These are phyloP conservation scores for Termitomyces sp. DNA, from an alignment of 768 basidiomycete species.

Conservation along the genomic window DNA sequence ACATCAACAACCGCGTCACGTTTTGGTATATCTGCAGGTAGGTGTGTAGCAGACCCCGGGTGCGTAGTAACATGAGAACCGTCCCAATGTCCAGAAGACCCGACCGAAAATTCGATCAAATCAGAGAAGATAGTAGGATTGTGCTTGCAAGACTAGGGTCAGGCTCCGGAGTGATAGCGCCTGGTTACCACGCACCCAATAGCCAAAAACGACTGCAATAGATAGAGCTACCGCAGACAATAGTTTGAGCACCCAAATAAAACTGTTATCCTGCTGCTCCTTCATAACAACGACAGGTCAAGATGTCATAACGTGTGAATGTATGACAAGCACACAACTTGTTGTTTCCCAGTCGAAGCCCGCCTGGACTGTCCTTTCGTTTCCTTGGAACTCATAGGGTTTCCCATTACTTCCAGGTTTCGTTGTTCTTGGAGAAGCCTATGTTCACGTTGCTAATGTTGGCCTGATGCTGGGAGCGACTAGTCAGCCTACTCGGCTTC, in stretches of 20 bases:
- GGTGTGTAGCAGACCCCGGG: constrained; percentile 17
- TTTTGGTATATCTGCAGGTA: constrained; percentile 52
- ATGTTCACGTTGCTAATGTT: not conserved
- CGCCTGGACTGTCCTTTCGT: constrained; percentile 5
- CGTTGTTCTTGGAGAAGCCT: not conserved
- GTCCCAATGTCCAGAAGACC: constrained; percentile 35
- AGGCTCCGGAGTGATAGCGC: not conserved
- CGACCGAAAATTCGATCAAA: constrained; percentile 32
- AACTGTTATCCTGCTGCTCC: not conserved
- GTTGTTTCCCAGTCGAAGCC: not conserved
- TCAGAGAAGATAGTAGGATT: constrained; percentile 16
- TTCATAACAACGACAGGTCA: not conserved
- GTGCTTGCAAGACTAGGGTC: not conserved
- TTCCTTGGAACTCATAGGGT: constrained; percentile 3
- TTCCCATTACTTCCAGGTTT: constrained; percentile 1
- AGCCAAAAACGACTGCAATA: constrained; percentile 5
- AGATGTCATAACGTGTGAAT: not conserved
- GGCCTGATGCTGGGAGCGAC: not conserved
- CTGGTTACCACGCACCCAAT: constrained; percentile 7
- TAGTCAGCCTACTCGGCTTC: not conserved
- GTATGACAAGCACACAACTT: constrained; percentile 1
- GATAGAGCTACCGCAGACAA: constrained; percentile 7
- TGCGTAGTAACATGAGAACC: constrained; percentile 6
- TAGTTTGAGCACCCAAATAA: not conserved
- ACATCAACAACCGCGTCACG: constrained; percentile 71